These are phyloP conservation scores for Pseudonitzschia delicatissima DNA, from an alignment of 108 stramenopile genomes.

Conservation along the genomic window DNA sequence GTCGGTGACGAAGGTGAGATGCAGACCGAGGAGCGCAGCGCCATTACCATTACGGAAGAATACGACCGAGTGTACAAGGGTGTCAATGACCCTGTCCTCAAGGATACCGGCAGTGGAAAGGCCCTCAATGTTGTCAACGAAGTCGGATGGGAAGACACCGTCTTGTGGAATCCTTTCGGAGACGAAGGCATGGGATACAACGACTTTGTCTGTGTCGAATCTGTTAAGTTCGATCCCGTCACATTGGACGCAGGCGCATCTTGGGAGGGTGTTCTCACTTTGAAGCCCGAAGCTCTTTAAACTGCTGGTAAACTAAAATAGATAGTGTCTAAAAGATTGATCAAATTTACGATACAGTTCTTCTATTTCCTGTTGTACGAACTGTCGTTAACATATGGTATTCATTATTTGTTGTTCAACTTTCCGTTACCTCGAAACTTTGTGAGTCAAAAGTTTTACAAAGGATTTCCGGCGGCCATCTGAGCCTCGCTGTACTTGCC, in stretches of 20 bases:
- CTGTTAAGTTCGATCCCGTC: conserved; percentile 89
- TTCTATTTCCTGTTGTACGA: no score
- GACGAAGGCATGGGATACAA: conserved; percentile 95
- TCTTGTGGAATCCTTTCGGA: conserved; percentile 93
- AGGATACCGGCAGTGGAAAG: conserved; percentile 87
- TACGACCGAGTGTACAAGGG: conserved; percentile 94
- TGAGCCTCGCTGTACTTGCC: conserved; percentile 36
- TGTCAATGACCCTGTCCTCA: conserved; percentile 88
- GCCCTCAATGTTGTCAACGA: conserved; percentile 72
- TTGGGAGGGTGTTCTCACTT: conserved; percentile 79
- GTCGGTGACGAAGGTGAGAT: conserved; percentile 77
- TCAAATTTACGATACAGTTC: no score
- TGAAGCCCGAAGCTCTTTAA: conserved; percentile 51
- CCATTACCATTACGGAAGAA: conserved; percentile 84
- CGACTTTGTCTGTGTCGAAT: conserved; percentile 95
- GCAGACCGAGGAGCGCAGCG: conserved; percentile 84
- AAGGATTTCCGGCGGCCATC: not conserved
- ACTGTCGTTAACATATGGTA: no score
- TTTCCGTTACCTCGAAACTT: no score
- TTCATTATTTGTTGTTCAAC: no score
- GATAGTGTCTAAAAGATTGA: not conserved
- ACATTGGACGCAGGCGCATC: conserved; percentile 68
- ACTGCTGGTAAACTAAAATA: not conserved
- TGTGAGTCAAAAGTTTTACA: no score
- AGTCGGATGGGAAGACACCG: conserved; percentile 92